These are phyloP conservation scores for Solanum paucissectum DNA, from an alignment of 257 asterid species.

Conservation along the genomic window DNA sequence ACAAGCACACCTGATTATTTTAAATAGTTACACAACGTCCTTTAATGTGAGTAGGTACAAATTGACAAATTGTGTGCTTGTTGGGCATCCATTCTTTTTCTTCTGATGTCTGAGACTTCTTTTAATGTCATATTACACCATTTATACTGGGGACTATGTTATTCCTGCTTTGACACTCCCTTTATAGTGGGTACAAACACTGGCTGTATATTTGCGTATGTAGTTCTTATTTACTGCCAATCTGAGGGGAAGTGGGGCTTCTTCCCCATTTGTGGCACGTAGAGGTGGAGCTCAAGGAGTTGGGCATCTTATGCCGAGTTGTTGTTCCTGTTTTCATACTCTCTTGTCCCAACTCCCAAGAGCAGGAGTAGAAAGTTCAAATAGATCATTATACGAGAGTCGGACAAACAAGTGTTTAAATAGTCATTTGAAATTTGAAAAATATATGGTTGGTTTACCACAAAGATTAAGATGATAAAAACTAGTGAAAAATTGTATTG, in stretches of 20 bases:
- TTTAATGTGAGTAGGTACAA: background rate
- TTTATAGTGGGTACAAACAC: background rate
- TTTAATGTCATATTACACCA: background rate
- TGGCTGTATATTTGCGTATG: background rate
- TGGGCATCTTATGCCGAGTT: background rate
- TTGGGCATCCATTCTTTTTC: background rate
- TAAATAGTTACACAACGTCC: background rate
- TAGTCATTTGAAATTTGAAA: background rate
- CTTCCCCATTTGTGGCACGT: background rate
- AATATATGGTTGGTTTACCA: background rate
- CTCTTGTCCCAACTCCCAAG: background rate
- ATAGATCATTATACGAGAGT: background rate
- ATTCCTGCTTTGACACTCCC: background rate
- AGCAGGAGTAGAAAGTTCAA: background rate
- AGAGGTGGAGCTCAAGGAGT: background rate
- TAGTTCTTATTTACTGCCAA: background rate
- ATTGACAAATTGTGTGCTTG: background rate
- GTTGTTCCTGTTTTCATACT: background rate
- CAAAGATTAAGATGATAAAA: background rate
- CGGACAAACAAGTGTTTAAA: background rate
- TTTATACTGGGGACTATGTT: background rate
- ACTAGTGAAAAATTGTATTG: background rate
- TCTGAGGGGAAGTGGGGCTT: background rate
- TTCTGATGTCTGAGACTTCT: background rate
- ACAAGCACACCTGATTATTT: background rate